Evolutionary conservation across 345 rosid species (phyloP).

Genomic region (Aegle marmelos): DNA sequence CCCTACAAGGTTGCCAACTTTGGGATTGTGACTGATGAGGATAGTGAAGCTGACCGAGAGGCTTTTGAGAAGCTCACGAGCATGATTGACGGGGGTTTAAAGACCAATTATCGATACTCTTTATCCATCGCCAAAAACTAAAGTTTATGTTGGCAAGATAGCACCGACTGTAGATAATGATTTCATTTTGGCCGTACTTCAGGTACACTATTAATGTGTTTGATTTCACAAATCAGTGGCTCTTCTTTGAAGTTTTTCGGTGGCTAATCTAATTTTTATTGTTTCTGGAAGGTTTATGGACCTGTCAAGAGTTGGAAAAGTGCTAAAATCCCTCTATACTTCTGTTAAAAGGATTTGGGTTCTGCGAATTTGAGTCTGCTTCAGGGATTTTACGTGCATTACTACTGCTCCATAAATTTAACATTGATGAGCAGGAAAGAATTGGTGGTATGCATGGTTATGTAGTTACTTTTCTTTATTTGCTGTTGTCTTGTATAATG

Average conservation of each 20-base stretch:
- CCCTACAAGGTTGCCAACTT: too few relatives aligned
- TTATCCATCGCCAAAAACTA: slow-evolving; percentile 58
- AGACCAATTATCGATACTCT: too few relatives aligned
- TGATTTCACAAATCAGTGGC: not conserved
- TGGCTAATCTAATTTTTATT: not conserved
- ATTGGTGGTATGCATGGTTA: slow-evolving; percentile 59
- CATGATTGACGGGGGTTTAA: too few relatives aligned
- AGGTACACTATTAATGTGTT: slow-evolving; percentile 35
- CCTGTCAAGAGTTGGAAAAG: slow-evolving; percentile 90
- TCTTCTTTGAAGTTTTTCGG: not conserved
- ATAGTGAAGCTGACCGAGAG: too few relatives aligned
- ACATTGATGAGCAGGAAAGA: slow-evolving; percentile 94
- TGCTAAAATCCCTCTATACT: slow-evolving; percentile 70
- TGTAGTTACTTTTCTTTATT: not conserved
- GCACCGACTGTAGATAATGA: slow-evolving; percentile 84
- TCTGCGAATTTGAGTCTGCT: slow-evolving; percentile 93
- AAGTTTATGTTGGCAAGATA: slow-evolving; percentile 94
- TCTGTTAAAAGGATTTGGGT: slow-evolving; percentile 74
- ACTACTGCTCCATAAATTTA: slow-evolving; percentile 79
- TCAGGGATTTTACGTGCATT: slow-evolving; percentile 94
- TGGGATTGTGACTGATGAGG: too few relatives aligned
- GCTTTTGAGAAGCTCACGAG: slow-evolving; percentile 39
- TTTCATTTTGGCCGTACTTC: slow-evolving; percentile 73
- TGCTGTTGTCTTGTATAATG: not conserved
- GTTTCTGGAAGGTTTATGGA: slow-evolving; percentile 71